phyloP scores from a whole-genome alignment of 2,329 filamentous ascomycete genomes.

The Ceratocystis variospora region DNA sequence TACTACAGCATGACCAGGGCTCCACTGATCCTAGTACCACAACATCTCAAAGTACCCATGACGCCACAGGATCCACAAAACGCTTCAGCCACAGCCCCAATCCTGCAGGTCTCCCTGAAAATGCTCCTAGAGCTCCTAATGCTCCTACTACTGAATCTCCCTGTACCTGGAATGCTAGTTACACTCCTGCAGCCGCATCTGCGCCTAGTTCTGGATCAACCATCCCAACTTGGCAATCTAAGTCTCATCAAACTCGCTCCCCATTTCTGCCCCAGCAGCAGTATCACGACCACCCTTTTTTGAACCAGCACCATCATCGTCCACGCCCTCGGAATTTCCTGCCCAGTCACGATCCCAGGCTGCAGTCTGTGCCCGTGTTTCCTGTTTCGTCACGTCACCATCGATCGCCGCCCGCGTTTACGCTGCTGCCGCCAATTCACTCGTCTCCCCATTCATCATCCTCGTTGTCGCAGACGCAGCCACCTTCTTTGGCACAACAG shows the following conservation, averaged over 20 bases:
- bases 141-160: not conserved
- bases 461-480: not conserved
- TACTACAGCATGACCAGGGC: not conserved
- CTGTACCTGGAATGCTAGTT: slow-evolving; percentile 6
- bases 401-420: not conserved
- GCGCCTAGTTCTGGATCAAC: not conserved
- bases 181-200: not conserved
- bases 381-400: not conserved
- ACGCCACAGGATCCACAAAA: not conserved
- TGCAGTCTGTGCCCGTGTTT: slow-evolving; percentile 2
- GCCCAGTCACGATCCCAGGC: not conserved
- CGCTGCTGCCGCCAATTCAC: not conserved
- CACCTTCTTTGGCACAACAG: not conserved
- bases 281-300: not conserved
- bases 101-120: not conserved
- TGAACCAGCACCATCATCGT: not conserved
- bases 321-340: not conserved
- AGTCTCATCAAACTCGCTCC: not conserved
- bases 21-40: not conserved
- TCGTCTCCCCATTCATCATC: not conserved
- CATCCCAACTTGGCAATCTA: not conserved
- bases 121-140: not conserved
- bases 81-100: not conserved
- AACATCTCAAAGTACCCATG: not conserved
- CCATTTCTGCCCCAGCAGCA: slow-evolving; percentile 2